These are phyloP conservation scores for Arabis alpina DNA, from an alignment of 345 rosid genomes.

Conservation along the genomic window DNA sequence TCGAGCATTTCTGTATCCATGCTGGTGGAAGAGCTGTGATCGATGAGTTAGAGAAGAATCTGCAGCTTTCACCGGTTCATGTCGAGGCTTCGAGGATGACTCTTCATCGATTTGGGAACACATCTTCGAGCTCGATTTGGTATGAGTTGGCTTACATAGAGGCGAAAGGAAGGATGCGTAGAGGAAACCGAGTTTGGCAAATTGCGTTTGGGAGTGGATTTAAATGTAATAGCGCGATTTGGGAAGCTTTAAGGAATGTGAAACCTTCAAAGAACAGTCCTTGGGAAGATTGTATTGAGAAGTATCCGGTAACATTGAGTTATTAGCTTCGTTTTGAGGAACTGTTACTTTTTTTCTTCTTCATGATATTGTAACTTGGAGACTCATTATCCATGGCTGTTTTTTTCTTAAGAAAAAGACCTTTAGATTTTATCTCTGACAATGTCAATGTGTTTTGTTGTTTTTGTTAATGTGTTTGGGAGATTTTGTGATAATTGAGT, in stretches of 20 bases:
- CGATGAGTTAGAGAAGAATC: conserved; percentile 56
- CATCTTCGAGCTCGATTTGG: conserved; percentile 56
- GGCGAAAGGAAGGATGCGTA: conserved; percentile 50
- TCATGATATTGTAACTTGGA: conserved; percentile 6
- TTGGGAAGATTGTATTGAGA: conserved; percentile 52
- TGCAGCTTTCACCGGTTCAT: conserved; percentile 49
- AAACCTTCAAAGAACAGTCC: conserved; percentile 43
- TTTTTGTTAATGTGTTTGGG: conserved; percentile 21
- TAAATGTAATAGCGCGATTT: conserved; percentile 55
- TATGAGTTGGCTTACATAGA: conserved; percentile 53
- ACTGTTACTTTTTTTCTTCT: not conserved
- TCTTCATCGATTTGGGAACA: conserved; percentile 56
- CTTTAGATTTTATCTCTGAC: conserved; percentile 31
- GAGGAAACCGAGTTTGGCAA: conserved; percentile 51
- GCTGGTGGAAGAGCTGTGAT: conserved; percentile 62
- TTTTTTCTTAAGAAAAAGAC: not conserved
- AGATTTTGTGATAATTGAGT: conserved; percentile 28
- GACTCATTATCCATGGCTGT: conserved; percentile 26
- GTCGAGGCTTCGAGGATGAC: conserved; percentile 59
- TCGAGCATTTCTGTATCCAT: conserved; percentile 60
- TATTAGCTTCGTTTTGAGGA: conserved; percentile 27
- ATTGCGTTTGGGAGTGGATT: conserved; percentile 52
- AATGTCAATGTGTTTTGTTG: conserved; percentile 32
- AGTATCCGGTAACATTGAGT: conserved; percentile 50
- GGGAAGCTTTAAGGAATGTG: conserved; percentile 49